Conservation (phyloP, 2,329 filamentous ascomycete species). For the Monilinia polystroma region DNA sequence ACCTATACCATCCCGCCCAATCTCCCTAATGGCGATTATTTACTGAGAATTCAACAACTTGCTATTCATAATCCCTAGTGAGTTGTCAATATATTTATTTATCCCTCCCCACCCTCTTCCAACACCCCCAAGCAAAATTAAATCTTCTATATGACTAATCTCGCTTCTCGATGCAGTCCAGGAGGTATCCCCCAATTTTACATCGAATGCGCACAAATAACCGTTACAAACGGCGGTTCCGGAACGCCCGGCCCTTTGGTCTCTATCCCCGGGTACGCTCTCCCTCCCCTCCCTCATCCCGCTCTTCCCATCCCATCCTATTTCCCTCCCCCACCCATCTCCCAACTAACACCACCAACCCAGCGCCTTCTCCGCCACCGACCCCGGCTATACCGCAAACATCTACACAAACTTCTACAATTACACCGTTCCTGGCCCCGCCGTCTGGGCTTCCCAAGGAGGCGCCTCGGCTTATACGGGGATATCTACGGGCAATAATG, state of each 20-base stretch:
- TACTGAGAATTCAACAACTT: conserved; percentile 38
- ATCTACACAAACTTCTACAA: conserved; percentile 38
- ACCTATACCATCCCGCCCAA: conserved; percentile 35
- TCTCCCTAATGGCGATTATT: conserved; percentile 36
- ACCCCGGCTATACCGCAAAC: conserved; percentile 32
- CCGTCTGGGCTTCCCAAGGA: conserved; percentile 33
- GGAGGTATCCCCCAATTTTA: conserved; percentile 39
- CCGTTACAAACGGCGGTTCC: conserved; percentile 34
- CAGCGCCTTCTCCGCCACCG: conserved; percentile 5
- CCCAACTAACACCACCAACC: conserved; percentile 24
- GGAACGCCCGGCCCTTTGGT: conserved; percentile 36
- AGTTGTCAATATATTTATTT: not conserved
- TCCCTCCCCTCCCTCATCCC: too few species aligned
- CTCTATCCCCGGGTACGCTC: conserved; percentile 34
- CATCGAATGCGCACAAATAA: conserved; percentile 38
- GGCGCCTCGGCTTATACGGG: not conserved
- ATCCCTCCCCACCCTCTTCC: not conserved
- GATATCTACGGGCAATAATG: not conserved
- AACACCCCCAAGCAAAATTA: not conserved
- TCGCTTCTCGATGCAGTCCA: conserved; percentile 19
- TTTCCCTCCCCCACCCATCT: not conserved
- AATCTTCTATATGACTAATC: not conserved
- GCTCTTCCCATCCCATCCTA: not conserved
- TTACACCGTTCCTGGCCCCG: conserved; percentile 37
- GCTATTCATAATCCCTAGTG: conserved; percentile 38